A percentile compares a stretch with the other conserved stretches of the same genome.
These are phyloP conservation scores for Phaeotremella skinneri DNA, from an alignment of 768 basidiomycete species.

Conservation along the genomic window DNA sequence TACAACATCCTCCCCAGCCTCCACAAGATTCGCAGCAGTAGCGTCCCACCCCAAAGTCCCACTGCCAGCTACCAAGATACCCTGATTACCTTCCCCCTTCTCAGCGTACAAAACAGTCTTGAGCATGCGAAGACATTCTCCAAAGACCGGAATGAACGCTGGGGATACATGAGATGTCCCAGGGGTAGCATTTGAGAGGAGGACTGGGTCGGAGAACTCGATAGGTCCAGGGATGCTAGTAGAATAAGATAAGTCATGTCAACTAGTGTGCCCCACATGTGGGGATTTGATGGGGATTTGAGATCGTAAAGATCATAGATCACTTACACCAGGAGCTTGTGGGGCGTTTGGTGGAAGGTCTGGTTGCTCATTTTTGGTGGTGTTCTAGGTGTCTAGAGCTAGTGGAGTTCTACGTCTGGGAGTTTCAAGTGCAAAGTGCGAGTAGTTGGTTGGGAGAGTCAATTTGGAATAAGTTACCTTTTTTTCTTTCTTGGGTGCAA, in stretches of 20 bases:
- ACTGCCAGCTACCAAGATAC: slow-evolving; percentile 88
- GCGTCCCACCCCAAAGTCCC: slow-evolving; percentile 95
- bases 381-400: not conserved
- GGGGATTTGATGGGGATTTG: not conserved
- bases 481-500: no score
- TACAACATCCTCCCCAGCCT: slow-evolving; percentile 50
- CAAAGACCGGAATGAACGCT: slow-evolving; percentile 83
- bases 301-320: not conserved
- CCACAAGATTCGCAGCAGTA: slow-evolving; percentile 84
- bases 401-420: no score
- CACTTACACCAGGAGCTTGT: slow-evolving; percentile 45
- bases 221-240: slow-evolving; percentile 57
- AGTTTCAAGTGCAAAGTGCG: no score
- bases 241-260: not conserved
- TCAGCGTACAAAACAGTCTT: slow-evolving; percentile 76
- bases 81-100: slow-evolving; percentile 62
- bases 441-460: no score
- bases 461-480: no score
- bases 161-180: slow-evolving; percentile 72
- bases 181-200: slow-evolving; percentile 75
- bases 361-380: slow-evolving; percentile 17
- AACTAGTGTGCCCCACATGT: not conserved
- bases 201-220: slow-evolving; percentile 69
- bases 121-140: slow-evolving; percentile 82
- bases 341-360: slow-evolving; percentile 36